These are phyloP conservation scores for Xylaria nigripes DNA, from an alignment of 495 filamentous ascomycete genomes.

Conservation along the genomic window DNA sequence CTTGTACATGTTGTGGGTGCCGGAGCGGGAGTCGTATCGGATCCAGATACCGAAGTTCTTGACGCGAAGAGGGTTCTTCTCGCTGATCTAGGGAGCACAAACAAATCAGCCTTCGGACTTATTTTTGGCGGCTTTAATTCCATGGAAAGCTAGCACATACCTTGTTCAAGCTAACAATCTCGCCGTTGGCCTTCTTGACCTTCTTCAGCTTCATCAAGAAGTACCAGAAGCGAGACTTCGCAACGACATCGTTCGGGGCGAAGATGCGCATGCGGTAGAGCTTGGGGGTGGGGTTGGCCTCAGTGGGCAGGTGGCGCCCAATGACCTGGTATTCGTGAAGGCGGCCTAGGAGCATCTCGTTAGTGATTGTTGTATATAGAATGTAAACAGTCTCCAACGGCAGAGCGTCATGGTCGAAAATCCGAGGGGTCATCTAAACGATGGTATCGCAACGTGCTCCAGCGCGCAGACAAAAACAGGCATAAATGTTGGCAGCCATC, in stretches of 20 bases:
- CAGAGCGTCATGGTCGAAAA: not conserved
- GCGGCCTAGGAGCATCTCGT: constrained; percentile 59
- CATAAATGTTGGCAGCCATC: not conserved
- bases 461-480: not conserved
- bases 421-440: not conserved
- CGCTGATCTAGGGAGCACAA: constrained; percentile 60
- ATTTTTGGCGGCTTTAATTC: not conserved
- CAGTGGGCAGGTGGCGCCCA: constrained; percentile 94
- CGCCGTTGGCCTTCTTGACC: constrained; percentile 99
- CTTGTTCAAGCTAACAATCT: constrained; percentile 94
- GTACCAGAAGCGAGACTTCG: constrained; percentile 99
- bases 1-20: constrained; percentile 99
- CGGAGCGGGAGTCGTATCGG: constrained; percentile 98
- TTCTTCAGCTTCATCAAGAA: constrained; percentile 97
- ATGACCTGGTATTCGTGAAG: constrained; percentile 99
- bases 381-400: not conserved
- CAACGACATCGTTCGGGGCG: constrained; percentile 91
- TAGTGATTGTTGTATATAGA: constrained; percentile 7
- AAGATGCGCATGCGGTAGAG: constrained; percentile 99
- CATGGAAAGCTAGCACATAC: constrained; percentile 46
- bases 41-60: constrained; percentile 99
- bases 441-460: not conserved
- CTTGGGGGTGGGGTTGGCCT: constrained; percentile 89
- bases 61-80: constrained; percentile 97
- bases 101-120: constrained; percentile 6